Evolutionary conservation across 345 rosid species (phyloP).

Genomic region (Eucalyptus polybractea): DNA sequence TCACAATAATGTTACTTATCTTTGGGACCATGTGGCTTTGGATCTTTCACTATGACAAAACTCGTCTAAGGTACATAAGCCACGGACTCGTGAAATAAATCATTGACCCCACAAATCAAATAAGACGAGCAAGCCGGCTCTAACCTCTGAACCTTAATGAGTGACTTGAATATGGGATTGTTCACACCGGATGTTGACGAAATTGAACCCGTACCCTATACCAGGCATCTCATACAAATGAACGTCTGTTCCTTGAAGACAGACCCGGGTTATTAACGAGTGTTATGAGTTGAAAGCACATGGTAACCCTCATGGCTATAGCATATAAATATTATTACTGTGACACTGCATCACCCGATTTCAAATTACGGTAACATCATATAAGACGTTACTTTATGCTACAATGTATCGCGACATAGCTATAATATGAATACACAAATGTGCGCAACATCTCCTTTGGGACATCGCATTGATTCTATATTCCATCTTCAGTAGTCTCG

Average conservation of each 20-base stretch:
- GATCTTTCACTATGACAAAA: background rate
- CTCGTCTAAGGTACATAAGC: background rate
- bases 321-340: background rate
- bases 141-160: background rate
- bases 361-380: fast-evolving
- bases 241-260: background rate
- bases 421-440: background rate
- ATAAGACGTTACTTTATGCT: background rate
- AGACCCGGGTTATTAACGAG: background rate
- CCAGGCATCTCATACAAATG: background rate
- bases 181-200: background rate
- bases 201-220: background rate
- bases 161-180: background rate
- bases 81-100: background rate
- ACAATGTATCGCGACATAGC: background rate
- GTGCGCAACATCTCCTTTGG: background rate
- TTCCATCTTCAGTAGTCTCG: background rate
- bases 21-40: background rate
- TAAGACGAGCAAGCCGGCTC: background rate
- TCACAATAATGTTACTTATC: background rate
- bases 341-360: background rate
- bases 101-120: background rate
- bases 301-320: background rate
- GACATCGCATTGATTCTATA: background rate
- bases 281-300: background rate